phyloP scores from a whole-genome alignment of 139 green algal genomes.

The Limnomonas spitsbergensis region DNA sequence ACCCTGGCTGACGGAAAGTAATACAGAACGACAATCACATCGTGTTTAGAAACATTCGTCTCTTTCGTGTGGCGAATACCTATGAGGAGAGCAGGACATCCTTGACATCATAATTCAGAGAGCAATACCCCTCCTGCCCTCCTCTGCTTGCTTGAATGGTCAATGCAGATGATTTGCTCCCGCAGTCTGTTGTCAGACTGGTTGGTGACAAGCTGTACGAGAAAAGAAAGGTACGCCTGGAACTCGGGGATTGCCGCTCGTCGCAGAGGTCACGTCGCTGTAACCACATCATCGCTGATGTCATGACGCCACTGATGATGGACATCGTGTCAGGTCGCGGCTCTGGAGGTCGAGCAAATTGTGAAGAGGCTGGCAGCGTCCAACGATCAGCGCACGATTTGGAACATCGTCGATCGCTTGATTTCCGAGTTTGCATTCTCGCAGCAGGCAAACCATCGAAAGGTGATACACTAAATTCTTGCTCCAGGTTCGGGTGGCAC shows the following conservation, averaged over 20 bases:
- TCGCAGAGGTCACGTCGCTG: slow-evolving; percentile 73
- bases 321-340: slow-evolving; percentile 31
- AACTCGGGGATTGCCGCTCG: slow-evolving; percentile 7
- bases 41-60: too few species aligned
- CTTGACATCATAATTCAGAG: too few species aligned
- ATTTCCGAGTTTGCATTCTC: slow-evolving; percentile 71
- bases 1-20: too few species aligned
- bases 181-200: slow-evolving; percentile 47
- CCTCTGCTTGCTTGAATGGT: slow-evolving; percentile 19
- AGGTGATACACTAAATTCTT: slow-evolving; percentile 42
- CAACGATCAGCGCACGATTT: slow-evolving; percentile 52
- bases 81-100: too few species aligned
- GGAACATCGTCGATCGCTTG: slow-evolving; percentile 59
- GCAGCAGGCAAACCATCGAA: slow-evolving; percentile 79
- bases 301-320: slow-evolving; percentile 44
- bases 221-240: slow-evolving; percentile 65
- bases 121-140: too few species aligned
- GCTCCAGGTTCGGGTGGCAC: neutral
- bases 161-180: slow-evolving; percentile 47
- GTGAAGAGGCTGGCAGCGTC: slow-evolving; percentile 53
- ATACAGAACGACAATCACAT: too few species aligned
- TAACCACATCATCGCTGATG: too few species aligned
- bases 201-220: slow-evolving; percentile 89
- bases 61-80: too few species aligned
- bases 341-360: slow-evolving; percentile 61